phyloP scores from a whole-genome alignment of 306 rosid genomes.

The Castanea mollissima region DNA sequence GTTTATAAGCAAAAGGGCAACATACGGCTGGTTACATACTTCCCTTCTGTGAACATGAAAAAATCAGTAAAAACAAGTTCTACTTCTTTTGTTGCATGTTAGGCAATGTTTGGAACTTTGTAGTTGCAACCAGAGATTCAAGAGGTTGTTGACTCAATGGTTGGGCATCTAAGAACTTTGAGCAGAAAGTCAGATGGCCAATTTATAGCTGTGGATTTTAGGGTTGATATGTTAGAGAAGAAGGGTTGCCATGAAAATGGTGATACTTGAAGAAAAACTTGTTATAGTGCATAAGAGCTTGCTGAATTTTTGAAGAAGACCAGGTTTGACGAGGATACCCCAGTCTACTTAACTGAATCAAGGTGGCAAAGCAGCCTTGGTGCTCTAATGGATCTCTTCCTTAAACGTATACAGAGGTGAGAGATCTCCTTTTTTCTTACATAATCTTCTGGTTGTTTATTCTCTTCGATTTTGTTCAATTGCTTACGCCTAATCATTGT shows the following conservation, averaged over 20 bases:
- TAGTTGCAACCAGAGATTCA: slow-evolving; percentile 71
- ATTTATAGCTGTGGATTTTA: slow-evolving; percentile 79
- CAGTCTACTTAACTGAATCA: slow-evolving; percentile 84
- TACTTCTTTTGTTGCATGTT: slow-evolving; percentile 67
- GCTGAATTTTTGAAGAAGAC: slow-evolving; percentile 77
- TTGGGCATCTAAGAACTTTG: slow-evolving; percentile 70
- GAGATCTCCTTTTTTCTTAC: slow-evolving; percentile 13
- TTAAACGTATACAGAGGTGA: slow-evolving; percentile 84
- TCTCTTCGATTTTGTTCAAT: neutral
- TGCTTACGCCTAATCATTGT: neutral
- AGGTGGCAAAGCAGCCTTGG: slow-evolving; percentile 87
- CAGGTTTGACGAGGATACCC: slow-evolving; percentile 78
- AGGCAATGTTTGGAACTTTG: slow-evolving; percentile 90
- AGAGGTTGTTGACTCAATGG: slow-evolving; percentile 78
- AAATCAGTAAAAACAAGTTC: slow-evolving; percentile 51
- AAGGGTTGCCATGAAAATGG: slow-evolving; percentile 73
- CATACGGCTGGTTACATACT: slow-evolving; percentile 83
- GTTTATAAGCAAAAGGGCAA: slow-evolving; percentile 66
- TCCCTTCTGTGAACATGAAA: slow-evolving; percentile 87
- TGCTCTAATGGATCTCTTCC: slow-evolving; percentile 82
- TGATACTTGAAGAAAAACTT: slow-evolving; percentile 59
- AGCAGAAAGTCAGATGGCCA: slow-evolving; percentile 84
- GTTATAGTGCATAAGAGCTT: slow-evolving; percentile 75
- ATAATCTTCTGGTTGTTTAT: neutral
- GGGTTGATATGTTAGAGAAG: slow-evolving; percentile 74